These are phyloP conservation scores for Akanthomyces uredinophilus DNA, from an alignment of 2,329 filamentous ascomycete genomes.

Conservation along the genomic window DNA sequence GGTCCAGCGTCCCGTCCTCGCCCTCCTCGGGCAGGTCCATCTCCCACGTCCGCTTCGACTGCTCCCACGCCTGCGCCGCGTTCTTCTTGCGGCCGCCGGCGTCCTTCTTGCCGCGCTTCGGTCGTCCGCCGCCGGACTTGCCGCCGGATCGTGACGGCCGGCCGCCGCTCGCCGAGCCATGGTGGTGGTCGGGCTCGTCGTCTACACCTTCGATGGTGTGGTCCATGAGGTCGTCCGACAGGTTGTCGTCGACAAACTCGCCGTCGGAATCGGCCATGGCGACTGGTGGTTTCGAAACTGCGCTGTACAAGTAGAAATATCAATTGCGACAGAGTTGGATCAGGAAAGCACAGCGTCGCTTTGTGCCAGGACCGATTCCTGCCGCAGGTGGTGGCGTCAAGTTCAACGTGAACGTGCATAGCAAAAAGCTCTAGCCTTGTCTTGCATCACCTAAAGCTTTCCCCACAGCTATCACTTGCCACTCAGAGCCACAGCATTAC, in stretches of 20 bases:
- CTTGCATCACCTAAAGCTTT: constrained; percentile 5
- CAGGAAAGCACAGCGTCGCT: background rate
- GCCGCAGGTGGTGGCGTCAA: constrained; percentile 1
- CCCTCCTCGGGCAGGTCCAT: constrained; percentile 63
- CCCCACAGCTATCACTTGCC: constrained; percentile 12
- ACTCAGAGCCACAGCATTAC: constrained; percentile 6
- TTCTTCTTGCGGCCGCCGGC: constrained; percentile 20
- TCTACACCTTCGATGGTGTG: constrained; percentile 39
- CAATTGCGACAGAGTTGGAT: background rate
- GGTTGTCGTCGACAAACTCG: constrained; percentile 59
- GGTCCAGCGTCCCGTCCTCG: constrained; percentile 71
- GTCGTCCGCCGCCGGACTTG: constrained; percentile 16
- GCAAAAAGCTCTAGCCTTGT: constrained; percentile 7
- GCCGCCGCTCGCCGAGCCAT: constrained; percentile 18
- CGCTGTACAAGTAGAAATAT: background rate
- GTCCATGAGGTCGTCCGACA: constrained; percentile 57
- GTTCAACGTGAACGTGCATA: constrained; percentile 1
- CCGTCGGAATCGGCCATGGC: constrained; percentile 69
- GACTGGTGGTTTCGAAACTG: background rate
- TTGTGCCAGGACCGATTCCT: background rate
- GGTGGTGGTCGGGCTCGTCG: constrained; percentile 17
- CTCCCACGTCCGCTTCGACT: constrained; percentile 65
- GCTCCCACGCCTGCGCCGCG: constrained; percentile 57
- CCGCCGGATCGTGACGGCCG: constrained; percentile 23
- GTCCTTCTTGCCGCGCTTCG: constrained; percentile 6